Evolutionary conservation across 1,139 yeast genomes (phyloP), one percentile per base, ranked within the genome.

Genomic region (Yamadazyma trypodendri): DNA sequence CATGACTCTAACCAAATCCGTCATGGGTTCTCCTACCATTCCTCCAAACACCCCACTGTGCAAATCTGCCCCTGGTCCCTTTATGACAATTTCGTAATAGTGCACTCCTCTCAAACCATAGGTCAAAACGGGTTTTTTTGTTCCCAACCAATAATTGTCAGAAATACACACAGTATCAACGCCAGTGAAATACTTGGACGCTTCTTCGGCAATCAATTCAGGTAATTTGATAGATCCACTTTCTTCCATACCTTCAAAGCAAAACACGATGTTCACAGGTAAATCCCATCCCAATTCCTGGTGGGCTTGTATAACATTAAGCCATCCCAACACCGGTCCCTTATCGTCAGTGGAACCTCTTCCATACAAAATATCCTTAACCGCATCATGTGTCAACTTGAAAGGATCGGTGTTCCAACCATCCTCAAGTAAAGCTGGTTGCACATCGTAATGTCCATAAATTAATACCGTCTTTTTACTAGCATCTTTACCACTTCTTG

Each of bases 231-330:
- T 66, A 22, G 97, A 88, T 15, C 99, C 99, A 48, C 90, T 82
- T 66, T 92, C 99, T 68, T 92, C 99, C 99, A 92, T 92, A 45
- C 98, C 98, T 69, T 92, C 99, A 55, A 92, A 92, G 64, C 97
- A 88, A 58, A 86, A 84, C 37, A 88, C 77, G 54, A 92, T 68
- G 68, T 92, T 92, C 48, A 92, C 97, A 22, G 99, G 99, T 42
- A 94, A 74, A 48, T 90, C 97, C 60, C 87, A 62, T 21, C 86
- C 88, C 47, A 88, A 77, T 51, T 81, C 86, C 42, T 75, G 79
- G 67, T 90, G 97, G 15, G 98, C 97, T 65, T 90, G 85, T 37
- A 92, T 72, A 29, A 84, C 85, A 58, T 92, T 90, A 59, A 94
- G 77, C 99, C 99, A 92, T 38, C 96, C 97, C 54, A 90, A 72